Evolutionary conservation across 2,329 filamentous ascomycete species (phyloP).

Genomic region (Saccharata proteae): DNA sequence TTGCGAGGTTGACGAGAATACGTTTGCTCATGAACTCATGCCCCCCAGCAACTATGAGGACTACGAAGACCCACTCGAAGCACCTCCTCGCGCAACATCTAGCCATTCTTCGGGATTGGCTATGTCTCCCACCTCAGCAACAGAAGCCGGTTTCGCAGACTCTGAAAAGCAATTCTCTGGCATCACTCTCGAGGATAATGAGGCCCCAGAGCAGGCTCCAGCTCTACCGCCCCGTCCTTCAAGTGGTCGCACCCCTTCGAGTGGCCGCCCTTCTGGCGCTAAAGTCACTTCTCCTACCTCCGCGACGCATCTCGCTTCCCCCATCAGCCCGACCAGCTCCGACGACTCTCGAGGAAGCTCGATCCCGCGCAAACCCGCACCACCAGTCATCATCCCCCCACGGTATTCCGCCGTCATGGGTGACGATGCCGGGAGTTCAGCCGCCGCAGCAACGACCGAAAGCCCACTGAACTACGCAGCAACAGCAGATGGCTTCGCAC

Average conservation of each 20-base stretch:
- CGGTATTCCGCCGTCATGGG: constrained; percentile 33
- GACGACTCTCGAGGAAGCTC: constrained; percentile 16
- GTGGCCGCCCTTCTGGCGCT: no score
- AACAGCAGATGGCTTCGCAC: constrained; percentile 26
- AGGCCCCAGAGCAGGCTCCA: constrained; percentile 19
- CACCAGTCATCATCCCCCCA: constrained; percentile 27
- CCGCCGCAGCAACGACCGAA: constrained; percentile 13
- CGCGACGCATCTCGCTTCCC: constrained; percentile 1
- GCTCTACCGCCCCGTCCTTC: constrained; percentile 28
- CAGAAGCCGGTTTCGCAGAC: constrained; percentile 15
- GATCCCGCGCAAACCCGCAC: constrained; percentile 31
- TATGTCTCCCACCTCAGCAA: constrained; percentile 10
- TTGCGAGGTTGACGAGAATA: constrained; percentile 25
- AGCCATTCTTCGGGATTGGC: no score
- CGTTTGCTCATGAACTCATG: constrained; percentile 28
- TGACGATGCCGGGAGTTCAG: constrained; percentile 20
- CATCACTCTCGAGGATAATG: constrained; percentile 32
- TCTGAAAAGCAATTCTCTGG: constrained; percentile 26
- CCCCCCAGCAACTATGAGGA: constrained; percentile 28
- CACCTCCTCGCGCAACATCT: constrained; percentile 10
- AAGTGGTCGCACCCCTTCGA: no score
- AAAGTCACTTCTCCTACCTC: no score
- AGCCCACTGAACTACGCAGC: constrained; percentile 28
- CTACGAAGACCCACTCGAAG: constrained; percentile 37
- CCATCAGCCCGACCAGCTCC: constrained; percentile 4